Base-by-base conservation (phyloP, 177 flowering plant species). In the Telopea speciosissima region DNA sequence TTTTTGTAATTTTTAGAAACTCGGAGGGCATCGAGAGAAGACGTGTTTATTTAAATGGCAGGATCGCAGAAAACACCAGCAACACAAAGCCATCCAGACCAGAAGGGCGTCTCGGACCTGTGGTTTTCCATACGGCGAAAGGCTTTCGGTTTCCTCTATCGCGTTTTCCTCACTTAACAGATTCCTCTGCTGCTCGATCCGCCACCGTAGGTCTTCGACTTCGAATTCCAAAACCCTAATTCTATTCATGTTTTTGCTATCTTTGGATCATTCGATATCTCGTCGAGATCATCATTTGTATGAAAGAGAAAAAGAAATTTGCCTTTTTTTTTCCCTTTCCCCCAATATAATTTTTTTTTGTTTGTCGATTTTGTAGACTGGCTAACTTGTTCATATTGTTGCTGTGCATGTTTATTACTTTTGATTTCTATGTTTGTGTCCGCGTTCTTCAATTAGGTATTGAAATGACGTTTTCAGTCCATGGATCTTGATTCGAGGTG, bases 71-170 rank as follows among this genome's bases (percentile, higher is more conserved):
- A 63, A 68, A 68, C 56, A 54, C 63, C 68, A 63, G 68, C 44
- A 49, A 33, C 62, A 73, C 62, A 73, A 63, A 68, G 76, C 72
- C 72, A 74, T 74, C 76, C 76, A 74, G 66, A 72, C 76, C 76
- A 74, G 66, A 72, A 58, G 68, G 59, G 70, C 70, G 45, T 60
- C 66, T 67, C 31, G 36, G 66, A 67, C 70, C 70, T 67, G 70
- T 73, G 75, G 75, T 73, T 73, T 67, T 61, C 67, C 64, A 36
- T 62, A 61, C 62, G 24, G 62, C 28, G 42, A 45, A 68, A 49
- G 58, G 14, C 59, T 19, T 31, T 70, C 58, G 7, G 24, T 44
- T 63, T 70, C 28, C 40, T 28, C 62, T n/a, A 11, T 62, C 33
- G 40, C 62, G 64, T 33, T 63, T 49, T 63, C 71, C 44, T 24